Percentiles rank a stretch among this genome's conserved stretches.
These are phyloP conservation scores for Ogataea saltuana DNA, from an alignment of 805 yeast species.

Conservation along the genomic window DNA sequence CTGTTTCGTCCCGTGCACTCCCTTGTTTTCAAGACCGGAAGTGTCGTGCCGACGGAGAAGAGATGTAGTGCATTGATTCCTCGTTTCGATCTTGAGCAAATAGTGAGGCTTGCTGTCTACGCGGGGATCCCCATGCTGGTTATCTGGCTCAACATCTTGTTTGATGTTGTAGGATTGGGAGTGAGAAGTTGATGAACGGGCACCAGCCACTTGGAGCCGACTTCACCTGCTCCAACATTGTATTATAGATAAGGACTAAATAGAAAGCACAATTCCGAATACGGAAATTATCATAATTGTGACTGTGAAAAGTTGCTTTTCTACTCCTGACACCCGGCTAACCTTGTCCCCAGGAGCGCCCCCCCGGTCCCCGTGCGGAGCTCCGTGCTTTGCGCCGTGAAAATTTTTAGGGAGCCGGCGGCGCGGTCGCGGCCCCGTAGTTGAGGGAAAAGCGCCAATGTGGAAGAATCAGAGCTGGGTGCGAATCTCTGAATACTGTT, in stretches of 20 bases:
- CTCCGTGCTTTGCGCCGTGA: too few relatives aligned
- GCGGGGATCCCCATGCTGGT: conserved; percentile 73
- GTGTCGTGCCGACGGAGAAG: conserved; percentile 13
- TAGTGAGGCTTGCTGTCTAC: conserved; percentile 77
- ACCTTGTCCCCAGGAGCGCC: background rate
- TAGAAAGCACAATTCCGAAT: conserved; percentile 3
- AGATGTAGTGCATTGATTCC: conserved; percentile 53
- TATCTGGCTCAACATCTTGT: conserved; percentile 28
- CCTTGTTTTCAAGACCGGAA: too few relatives aligned
- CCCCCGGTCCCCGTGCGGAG: too few relatives aligned
- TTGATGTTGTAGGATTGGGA: conserved; percentile 21
- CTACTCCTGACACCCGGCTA: conserved; percentile 16
- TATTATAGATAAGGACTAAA: too few relatives aligned
- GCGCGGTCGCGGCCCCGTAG: too few relatives aligned
- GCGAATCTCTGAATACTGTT: conserved; percentile 3
- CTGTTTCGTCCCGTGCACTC: too few relatives aligned
- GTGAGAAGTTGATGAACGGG: background rate
- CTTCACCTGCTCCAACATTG: too few relatives aligned
- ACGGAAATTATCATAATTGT: conserved; percentile 7
- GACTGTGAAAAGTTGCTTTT: conserved; percentile 19
- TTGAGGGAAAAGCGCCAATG: conserved; percentile 6
- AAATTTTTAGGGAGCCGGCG: too few relatives aligned
- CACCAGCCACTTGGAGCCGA: too few relatives aligned
- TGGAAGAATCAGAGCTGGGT: background rate
- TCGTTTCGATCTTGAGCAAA: conserved; percentile 71